Percentiles rank a stretch among this genome's conserved stretches.
Conservation (phyloP, 805 yeast species). For the Candida patagonica region DNA sequence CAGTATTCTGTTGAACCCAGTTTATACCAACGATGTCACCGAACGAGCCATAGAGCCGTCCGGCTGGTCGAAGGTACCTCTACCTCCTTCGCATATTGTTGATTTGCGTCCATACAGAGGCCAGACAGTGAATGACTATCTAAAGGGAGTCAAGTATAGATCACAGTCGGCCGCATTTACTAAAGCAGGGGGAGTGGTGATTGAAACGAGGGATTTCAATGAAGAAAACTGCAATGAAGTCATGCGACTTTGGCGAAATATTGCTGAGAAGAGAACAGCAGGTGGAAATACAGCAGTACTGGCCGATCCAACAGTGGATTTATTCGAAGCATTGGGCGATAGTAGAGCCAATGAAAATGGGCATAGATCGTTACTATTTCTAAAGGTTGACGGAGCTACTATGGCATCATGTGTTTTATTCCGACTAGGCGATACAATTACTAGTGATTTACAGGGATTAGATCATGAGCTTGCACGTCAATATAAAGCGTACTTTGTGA, state of each 20-base stretch:
- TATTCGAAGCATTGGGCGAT: constrained; percentile 27
- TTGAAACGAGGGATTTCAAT: constrained; percentile 29
- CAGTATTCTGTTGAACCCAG: constrained; percentile 32
- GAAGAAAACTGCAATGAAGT: constrained; percentile 26
- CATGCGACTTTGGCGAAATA: constrained; percentile 32
- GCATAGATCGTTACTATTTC: constrained; percentile 29
- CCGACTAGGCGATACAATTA: constrained; percentile 36
- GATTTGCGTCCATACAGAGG: constrained; percentile 32
- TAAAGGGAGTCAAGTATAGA: constrained; percentile 35
- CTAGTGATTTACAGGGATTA: constrained; percentile 37
- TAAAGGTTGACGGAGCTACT: constrained; percentile 30
- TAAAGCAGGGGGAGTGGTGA: constrained; percentile 29
- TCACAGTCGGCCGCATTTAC: constrained; percentile 30
- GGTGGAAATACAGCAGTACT: constrained; percentile 33
- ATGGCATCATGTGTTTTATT: constrained; percentile 36
- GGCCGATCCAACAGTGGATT: constrained; percentile 27
- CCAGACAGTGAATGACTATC: constrained; percentile 28
- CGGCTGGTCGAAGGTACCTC: constrained; percentile 31
- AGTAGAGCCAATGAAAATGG: constrained; percentile 21
- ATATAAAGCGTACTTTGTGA: constrained; percentile 37
- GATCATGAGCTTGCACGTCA: constrained; percentile 33
- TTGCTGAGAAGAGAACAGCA: constrained; percentile 31
- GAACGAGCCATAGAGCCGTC: constrained; percentile 30
- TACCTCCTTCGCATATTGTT: constrained; percentile 35
- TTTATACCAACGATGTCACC: constrained; percentile 27